phyloP scores from a whole-genome alignment of 2,329 filamentous ascomycete species.

The Diaporthe sp. region DNA sequence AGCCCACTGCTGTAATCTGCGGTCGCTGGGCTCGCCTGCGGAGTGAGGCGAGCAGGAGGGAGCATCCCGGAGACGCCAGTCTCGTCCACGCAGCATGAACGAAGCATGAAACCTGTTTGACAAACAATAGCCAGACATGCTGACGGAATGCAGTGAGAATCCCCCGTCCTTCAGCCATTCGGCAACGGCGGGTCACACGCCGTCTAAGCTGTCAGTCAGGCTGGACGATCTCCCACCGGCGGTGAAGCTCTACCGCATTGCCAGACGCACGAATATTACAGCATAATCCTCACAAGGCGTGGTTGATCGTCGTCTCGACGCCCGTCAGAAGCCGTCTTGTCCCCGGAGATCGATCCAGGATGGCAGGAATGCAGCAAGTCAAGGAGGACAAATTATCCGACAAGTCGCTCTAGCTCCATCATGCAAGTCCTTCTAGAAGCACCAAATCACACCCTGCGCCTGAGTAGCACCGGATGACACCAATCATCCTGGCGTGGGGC shows the following conservation, averaged over 20 bases:
- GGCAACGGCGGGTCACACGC: constrained; percentile 2
- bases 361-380: neutral
- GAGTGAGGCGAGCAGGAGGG: constrained; percentile 26
- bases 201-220: neutral
- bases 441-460: neutral
- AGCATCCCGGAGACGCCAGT: constrained; percentile 22
- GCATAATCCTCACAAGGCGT: neutral
- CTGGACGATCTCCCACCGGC: constrained; percentile 4
- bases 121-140: neutral
- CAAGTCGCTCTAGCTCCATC: neutral
- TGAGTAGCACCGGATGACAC: constrained; percentile 1
- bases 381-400: constrained; percentile 11
- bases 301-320: constrained; percentile 14
- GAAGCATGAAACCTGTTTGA: constrained; percentile 5
- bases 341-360: neutral
- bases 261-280: neutral
- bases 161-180: neutral
- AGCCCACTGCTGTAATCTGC: neutral
- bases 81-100: neutral
- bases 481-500: constrained; percentile 8
- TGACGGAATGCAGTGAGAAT: neutral
- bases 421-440: constrained; percentile 36
- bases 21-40: neutral
- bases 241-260: neutral
- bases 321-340: neutral